These are phyloP conservation scores for Penicilliopsis zonata DNA, from an alignment of 495 filamentous ascomycete genomes.

Conservation along the genomic window DNA sequence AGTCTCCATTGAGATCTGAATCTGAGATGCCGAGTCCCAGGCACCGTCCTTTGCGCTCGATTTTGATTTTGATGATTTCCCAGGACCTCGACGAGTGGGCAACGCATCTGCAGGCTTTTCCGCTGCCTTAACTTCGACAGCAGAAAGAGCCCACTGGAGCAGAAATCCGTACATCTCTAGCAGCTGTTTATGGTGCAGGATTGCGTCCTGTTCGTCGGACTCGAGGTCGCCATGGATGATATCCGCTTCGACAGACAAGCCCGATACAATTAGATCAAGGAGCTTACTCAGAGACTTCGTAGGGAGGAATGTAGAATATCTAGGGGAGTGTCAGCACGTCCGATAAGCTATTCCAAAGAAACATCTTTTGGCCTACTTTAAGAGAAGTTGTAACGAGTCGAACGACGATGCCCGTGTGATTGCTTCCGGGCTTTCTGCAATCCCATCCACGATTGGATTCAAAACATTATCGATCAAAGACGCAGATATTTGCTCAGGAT, in stretches of 20 bases:
- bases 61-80: constrained; percentile 68
- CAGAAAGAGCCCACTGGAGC: constrained; percentile 86
- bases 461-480: constrained; percentile 71
- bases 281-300: constrained; percentile 78
- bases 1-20: constrained; percentile 76
- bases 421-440: constrained; percentile 83
- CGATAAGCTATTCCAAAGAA: constrained; percentile 61
- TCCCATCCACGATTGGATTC: constrained; percentile 86
- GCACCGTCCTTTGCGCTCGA: constrained; percentile 51
- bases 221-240: constrained; percentile 76
- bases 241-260: constrained; percentile 87
- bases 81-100: constrained; percentile 55
- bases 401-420: constrained; percentile 66
- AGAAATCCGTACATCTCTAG: constrained; percentile 94
- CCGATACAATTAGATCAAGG: constrained; percentile 85
- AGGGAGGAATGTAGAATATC: constrained; percentile 73
- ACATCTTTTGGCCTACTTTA: constrained; percentile 71
- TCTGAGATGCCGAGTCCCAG: constrained; percentile 82
- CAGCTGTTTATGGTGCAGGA: constrained; percentile 76
- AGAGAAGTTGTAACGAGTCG: constrained; percentile 86
- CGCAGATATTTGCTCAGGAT: constrained; percentile 69
- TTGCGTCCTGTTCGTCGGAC: constrained; percentile 75
- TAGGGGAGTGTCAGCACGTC: constrained; percentile 51
- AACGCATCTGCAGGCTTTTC: constrained; percentile 68
- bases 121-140: constrained; percentile 83